Evolutionary conservation across 176 grass and related monocot genomes (phyloP).

Genomic region (Eleusine indica): DNA sequence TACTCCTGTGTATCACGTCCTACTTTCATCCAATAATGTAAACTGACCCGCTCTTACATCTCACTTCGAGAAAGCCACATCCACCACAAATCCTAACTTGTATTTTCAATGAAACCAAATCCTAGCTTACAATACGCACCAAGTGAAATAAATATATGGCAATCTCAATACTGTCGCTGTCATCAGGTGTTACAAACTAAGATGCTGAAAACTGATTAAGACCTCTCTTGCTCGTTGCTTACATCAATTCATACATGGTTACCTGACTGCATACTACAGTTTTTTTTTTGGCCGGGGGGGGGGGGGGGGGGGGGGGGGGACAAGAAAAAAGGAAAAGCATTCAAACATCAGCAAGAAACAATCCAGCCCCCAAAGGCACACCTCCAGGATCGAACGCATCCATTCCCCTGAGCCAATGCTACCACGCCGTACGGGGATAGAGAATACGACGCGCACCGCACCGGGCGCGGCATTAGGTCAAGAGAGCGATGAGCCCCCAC

Average conservation of each 20-base stretch:
- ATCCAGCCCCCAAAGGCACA: background rate
- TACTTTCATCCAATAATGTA: background rate
- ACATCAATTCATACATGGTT: background rate
- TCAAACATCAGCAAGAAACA: constrained; percentile 19
- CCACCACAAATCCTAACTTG: background rate
- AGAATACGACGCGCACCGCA: constrained; percentile 27
- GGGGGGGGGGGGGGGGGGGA: background rate
- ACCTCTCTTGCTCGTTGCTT: background rate
- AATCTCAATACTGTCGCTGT: constrained; percentile 38
- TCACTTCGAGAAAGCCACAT: background rate
- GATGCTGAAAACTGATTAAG: constrained; percentile 14
- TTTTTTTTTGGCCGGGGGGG: background rate
- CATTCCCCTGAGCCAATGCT: constrained; percentile 2
- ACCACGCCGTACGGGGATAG: background rate
- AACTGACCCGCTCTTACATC: background rate
- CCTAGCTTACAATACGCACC: background rate
- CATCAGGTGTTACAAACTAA: constrained; percentile 3
- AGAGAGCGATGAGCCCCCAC: constrained; percentile 21
- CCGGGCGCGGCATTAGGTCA: constrained; percentile 36
- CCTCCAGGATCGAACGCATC: constrained; percentile 27
- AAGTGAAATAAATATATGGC: constrained; percentile 17
- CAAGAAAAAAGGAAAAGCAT: background rate
- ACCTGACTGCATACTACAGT: background rate
- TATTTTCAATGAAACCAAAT: background rate
- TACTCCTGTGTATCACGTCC: background rate